phyloP scores from a whole-genome alignment of 306 rosid species.

The Inga laurina region DNA sequence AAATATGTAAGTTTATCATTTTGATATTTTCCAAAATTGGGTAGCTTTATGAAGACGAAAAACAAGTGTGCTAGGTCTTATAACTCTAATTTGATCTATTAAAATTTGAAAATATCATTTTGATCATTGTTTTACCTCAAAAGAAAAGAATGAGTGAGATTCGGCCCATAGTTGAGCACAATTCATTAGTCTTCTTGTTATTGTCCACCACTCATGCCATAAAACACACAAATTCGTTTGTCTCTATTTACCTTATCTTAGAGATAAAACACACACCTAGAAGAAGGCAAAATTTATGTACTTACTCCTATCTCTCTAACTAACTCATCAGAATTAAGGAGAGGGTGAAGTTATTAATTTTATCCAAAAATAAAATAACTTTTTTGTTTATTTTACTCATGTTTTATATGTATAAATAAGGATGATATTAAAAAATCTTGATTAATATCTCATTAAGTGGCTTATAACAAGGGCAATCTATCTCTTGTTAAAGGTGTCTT shows the following conservation, averaged over 20 bases:
- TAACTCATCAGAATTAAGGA: no score
- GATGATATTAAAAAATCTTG: no score
- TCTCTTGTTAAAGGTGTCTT: no score
- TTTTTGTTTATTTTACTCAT: no score
- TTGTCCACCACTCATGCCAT: background rate
- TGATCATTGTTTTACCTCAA: background rate
- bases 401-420: no score
- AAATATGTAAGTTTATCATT: constrained; percentile 31
- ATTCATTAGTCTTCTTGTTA: background rate
- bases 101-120: background rate
- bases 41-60: background rate
- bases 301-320: no score
- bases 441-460: no score
- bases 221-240: background rate
- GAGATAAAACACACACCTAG: background rate
- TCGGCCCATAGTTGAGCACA: background rate
- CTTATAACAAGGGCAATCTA: no score
- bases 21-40: background rate
- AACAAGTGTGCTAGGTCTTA: background rate
- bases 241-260: no score
- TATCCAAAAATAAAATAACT: no score
- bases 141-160: background rate
- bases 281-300: no score
- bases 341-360: no score
- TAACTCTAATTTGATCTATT: constrained; percentile 3